A percentile compares a stretch with the other conserved stretches of the same genome.
phyloP scores from a whole-genome alignment of 768 basidiomycete genomes.

The Russula sp. region DNA sequence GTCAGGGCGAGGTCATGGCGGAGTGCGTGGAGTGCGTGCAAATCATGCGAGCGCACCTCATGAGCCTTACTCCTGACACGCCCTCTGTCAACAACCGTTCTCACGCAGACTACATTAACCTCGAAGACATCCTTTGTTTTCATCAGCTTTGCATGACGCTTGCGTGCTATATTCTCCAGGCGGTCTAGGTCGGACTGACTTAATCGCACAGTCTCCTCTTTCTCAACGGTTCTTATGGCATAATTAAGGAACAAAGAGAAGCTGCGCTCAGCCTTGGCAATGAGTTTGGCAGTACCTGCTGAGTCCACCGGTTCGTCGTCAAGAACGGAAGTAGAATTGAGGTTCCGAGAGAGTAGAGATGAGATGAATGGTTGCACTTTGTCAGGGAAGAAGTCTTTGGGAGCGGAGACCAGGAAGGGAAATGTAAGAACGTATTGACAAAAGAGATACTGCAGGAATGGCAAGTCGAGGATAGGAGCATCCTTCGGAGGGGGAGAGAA shows the following conservation, averaged over 20 bases:
- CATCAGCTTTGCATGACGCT: conserved; percentile 43
- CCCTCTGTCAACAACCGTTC: conserved; percentile 76
- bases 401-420: conserved; percentile 87
- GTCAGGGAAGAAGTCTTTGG: conserved; percentile 84
- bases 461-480: conserved; percentile 59
- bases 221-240: conserved; percentile 74
- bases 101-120: conserved; percentile 86
- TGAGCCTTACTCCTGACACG: conserved; percentile 79
- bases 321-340: conserved; percentile 52
- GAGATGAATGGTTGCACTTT: conserved; percentile 94
- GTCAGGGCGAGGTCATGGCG: background rate
- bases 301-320: conserved; percentile 48
- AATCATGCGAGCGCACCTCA: conserved; percentile 51
- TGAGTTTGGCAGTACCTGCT: conserved; percentile 55
- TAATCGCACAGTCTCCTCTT: conserved; percentile 86
- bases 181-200: conserved; percentile 77
- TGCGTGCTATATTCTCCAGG: conserved; percentile 64
- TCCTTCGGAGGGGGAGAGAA: conserved; percentile 66
- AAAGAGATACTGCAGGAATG: conserved; percentile 85
- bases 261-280: conserved; percentile 79
- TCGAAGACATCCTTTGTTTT: conserved; percentile 60
- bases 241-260: conserved; percentile 73
- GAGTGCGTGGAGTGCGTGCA: background rate
- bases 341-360: conserved; percentile 72
- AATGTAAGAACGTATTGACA: conserved; percentile 91